A percentile compares a stretch with the other conserved stretches of the same genome.
Evolutionary conservation across 139 green algal species (phyloP).

Genomic region (Bryopsis sp.): DNA sequence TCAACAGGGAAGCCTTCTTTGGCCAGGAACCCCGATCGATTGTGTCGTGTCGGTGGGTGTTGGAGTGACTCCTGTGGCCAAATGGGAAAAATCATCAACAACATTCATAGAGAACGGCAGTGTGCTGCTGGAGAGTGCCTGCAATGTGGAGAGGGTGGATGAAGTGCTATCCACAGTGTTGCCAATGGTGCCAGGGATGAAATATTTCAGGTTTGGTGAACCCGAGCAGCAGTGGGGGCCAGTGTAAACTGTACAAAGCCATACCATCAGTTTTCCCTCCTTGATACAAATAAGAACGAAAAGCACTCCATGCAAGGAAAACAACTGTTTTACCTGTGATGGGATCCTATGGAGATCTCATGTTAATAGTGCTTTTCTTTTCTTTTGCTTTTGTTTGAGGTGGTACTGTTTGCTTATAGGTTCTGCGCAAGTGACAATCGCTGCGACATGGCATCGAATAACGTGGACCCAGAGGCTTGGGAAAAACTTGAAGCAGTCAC

Average conservation of each 20-base stretch:
- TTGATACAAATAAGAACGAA: too few relatives aligned
- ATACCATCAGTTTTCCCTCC: too few relatives aligned
- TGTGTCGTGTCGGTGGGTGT: constrained; percentile 75
- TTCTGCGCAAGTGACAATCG: constrained; percentile 59
- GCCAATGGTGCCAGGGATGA: constrained; percentile 52
- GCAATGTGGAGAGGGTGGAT: constrained; percentile 50
- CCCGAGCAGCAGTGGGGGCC: too few relatives aligned
- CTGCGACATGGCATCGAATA: constrained; percentile 71
- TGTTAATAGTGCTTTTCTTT: too few relatives aligned
- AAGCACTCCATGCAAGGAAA: too few relatives aligned
- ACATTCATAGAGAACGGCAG: constrained; percentile 38
- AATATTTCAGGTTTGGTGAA: constrained; percentile 79
- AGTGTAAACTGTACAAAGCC: too few relatives aligned
- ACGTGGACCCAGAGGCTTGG: constrained; percentile 58
- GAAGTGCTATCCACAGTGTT: constrained; percentile 52
- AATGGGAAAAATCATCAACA: constrained; percentile 31
- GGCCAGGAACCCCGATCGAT: constrained; percentile 69
- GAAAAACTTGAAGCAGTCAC: constrained; percentile 47
- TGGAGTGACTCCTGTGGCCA: constrained; percentile 38
- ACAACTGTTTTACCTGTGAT: too few relatives aligned
- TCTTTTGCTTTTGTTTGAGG: too few relatives aligned
- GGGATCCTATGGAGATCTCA: too few relatives aligned
- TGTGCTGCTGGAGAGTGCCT: constrained; percentile 51
- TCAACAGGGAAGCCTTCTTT: constrained; percentile 70
- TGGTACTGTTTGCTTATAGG: too few relatives aligned